Evolutionary conservation across 495 filamentous ascomycete genomes (phyloP).

Genomic region (Evansstolkia leycettana): DNA sequence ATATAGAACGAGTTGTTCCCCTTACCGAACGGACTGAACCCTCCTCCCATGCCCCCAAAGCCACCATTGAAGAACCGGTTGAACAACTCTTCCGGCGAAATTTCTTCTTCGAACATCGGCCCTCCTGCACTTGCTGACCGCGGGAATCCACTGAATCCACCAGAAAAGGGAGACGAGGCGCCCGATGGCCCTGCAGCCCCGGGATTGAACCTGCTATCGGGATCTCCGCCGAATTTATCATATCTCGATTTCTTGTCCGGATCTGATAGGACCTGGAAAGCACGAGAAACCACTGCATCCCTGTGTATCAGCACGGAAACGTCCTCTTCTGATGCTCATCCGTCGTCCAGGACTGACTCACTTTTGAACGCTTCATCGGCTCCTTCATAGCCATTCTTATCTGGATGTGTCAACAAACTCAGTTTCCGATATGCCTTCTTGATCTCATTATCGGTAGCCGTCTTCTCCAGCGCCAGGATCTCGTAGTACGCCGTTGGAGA

Average conservation of each 20-base stretch:
- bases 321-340: constrained; percentile 1
- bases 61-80: constrained; percentile 79
- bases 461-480: constrained; percentile 65
- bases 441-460: constrained; percentile 68
- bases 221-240: constrained; percentile 82
- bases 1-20: not conserved
- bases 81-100: constrained; percentile 94
- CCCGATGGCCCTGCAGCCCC: constrained; percentile 33
- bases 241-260: constrained; percentile 79
- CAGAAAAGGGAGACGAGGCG: constrained; percentile 56
- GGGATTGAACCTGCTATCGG: constrained; percentile 69
- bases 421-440: constrained; percentile 97
- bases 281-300: constrained; percentile 68
- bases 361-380: constrained; percentile 96
- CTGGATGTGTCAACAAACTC: constrained; percentile 86
- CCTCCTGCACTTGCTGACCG: constrained; percentile 34
- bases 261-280: constrained; percentile 89
- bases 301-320: not conserved
- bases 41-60: constrained; percentile 41
- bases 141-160: constrained; percentile 52
- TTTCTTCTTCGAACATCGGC: constrained; percentile 72
- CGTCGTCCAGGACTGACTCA: constrained; percentile 31
- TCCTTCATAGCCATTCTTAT: constrained; percentile 96
- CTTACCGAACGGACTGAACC: constrained; percentile 49
- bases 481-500: constrained; percentile 84